phyloP scores from a whole-genome alignment of 495 filamentous ascomycete genomes.

The Penicillium robsamsonii region DNA sequence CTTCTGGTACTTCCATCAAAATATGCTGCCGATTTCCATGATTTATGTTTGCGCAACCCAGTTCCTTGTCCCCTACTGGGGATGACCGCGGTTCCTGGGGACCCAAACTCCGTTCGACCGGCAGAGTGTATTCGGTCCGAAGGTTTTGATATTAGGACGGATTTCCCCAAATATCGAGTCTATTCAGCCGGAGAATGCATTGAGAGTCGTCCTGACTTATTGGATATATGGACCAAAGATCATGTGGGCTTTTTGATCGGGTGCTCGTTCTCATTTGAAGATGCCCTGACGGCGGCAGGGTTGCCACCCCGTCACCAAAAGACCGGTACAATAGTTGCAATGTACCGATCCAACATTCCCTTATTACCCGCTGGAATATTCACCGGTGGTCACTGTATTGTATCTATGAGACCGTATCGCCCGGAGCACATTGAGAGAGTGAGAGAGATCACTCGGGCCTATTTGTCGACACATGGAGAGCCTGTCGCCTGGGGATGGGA shows the following conservation, averaged over 20 bases:
- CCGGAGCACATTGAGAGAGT: conserved; percentile 45
- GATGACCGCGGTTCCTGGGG: conserved; percentile 22
- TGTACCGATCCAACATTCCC: conserved; percentile 53
- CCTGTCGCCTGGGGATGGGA: conserved; percentile 61
- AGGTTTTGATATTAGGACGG: conserved; percentile 50
- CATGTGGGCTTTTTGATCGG: conserved; percentile 59
- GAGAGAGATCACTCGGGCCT: conserved; percentile 46
- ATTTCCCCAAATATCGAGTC: conserved; percentile 54
- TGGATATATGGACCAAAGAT: conserved; percentile 45
- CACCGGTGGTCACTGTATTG: conserved; percentile 44
- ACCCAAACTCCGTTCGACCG: conserved; percentile 21
- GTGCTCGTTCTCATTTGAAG: conserved; percentile 57
- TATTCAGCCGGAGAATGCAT: conserved; percentile 40
- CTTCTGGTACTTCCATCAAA: conserved; percentile 51
- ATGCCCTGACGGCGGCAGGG: conserved; percentile 43
- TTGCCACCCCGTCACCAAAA: conserved; percentile 44
- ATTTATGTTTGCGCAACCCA: conserved; percentile 54
- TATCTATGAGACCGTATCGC: conserved; percentile 55
- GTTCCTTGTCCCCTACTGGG: conserved; percentile 58
- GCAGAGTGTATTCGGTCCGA: conserved; percentile 24
- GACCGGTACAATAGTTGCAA: conserved; percentile 42
- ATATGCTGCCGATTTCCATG: conserved; percentile 51
- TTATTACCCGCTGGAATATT: conserved; percentile 54
- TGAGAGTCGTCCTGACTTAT: conserved; percentile 33
- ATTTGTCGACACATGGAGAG: conserved; percentile 53